Evolutionary conservation across 225 moss, liverwort and hornwort species (phyloP).

Genomic region (Asterella californica): DNA sequence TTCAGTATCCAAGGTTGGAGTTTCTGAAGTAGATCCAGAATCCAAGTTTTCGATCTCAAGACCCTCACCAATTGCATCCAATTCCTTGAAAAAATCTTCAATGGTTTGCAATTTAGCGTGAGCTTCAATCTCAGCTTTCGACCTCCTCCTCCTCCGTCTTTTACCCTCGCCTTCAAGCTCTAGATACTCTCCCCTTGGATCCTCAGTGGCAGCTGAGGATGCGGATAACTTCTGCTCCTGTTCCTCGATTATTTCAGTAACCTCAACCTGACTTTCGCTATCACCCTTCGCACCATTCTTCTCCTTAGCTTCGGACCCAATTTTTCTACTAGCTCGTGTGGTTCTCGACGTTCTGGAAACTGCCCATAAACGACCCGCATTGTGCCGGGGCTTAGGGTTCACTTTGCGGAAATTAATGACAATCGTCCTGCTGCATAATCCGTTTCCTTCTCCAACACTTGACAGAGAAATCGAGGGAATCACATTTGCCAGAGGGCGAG

Average conservation of each 20-base stretch:
- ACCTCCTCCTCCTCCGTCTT: constrained; percentile 9
- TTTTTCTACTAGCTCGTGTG: not conserved
- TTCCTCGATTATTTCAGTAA: not conserved
- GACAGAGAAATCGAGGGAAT: constrained; percentile 6
- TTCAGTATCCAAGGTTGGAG: not conserved
- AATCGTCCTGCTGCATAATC: not conserved
- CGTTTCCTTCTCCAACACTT: constrained; percentile 1
- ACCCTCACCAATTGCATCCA: constrained; percentile 7
- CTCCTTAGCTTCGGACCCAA: not conserved
- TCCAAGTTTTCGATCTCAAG: not conserved
- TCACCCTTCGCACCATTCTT: not conserved
- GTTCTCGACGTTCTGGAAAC: constrained; percentile 12
- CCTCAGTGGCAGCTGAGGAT: not conserved
- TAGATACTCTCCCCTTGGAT: not conserved
- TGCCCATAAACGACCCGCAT: constrained; percentile 14
- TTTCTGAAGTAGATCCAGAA: not conserved
- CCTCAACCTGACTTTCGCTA: constrained; percentile 11
- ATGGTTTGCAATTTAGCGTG: not conserved
- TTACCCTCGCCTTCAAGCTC: not conserved
- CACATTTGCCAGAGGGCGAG: constrained; percentile 14
- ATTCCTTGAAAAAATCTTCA: constrained; percentile 13
- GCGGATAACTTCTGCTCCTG: not conserved
- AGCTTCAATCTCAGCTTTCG: constrained; percentile 10
- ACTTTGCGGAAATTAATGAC: constrained; percentile 8
- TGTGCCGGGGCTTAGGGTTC: constrained; percentile 15